Percentiles rank a stretch among this genome's conserved stretches.
Evolutionary conservation across 768 basidiomycete species (phyloP).

Genomic region (Botryobasidium botryosum): DNA sequence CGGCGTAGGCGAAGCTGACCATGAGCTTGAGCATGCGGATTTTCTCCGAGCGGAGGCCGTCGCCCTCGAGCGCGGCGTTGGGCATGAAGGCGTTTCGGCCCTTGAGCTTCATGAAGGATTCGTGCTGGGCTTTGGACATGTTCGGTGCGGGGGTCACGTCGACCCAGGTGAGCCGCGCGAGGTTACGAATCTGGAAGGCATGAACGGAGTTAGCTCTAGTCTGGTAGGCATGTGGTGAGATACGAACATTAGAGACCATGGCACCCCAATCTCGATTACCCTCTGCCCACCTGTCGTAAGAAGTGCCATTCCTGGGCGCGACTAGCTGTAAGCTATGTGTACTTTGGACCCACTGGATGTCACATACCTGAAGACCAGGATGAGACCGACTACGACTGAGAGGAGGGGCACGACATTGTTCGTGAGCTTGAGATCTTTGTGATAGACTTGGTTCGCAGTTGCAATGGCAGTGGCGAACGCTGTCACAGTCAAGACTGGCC

Average conservation of each 20-base stretch:
- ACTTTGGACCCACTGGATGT: slow-evolving; percentile 11
- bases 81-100: neutral
- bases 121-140: neutral
- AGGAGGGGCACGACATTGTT: slow-evolving; percentile 79
- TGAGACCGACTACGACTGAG: slow-evolving; percentile 81
- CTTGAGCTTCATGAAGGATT: neutral
- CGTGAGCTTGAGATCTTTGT: slow-evolving; percentile 44
- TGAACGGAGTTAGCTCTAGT: slow-evolving; percentile 7
- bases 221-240: neutral
- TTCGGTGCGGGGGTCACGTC: slow-evolving; percentile 41
- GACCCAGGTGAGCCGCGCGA: slow-evolving; percentile 66
- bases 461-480: slow-evolving; percentile 38
- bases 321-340: slow-evolving; percentile 17
- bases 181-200: slow-evolving; percentile 39
- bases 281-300: slow-evolving; percentile 79
- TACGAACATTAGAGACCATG: slow-evolving; percentile 41
- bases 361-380: slow-evolving; percentile 64
- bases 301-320: slow-evolving; percentile 37
- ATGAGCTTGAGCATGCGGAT: slow-evolving; percentile 50
- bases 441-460: slow-evolving; percentile 26
- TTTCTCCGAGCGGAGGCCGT: slow-evolving; percentile 29
- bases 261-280: slow-evolving; percentile 67
- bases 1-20: slow-evolving; percentile 53
- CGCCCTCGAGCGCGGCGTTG: neutral
- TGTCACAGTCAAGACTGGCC: slow-evolving; percentile 74